A percentile compares a stretch with the other conserved stretches of the same genome.
Conservation (phyloP, 2,329 filamentous ascomycete genomes). For the Exophiala sp. region DNA sequence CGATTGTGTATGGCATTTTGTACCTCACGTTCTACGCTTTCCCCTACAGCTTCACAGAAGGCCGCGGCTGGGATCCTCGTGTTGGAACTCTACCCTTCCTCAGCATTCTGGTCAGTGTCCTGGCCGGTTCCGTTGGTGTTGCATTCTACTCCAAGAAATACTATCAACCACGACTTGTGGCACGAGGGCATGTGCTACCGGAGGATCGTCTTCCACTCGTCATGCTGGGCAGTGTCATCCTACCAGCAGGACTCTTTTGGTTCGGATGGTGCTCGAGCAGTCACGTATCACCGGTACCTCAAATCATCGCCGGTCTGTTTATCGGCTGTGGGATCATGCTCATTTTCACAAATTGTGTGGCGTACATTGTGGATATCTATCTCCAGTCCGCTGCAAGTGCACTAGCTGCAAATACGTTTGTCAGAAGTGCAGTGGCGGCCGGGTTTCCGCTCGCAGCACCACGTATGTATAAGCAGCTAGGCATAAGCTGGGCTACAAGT, state of each 20-base stretch:
- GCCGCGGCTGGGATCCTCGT: constrained; percentile 72
- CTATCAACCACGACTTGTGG: constrained; percentile 70
- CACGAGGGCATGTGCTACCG: constrained; percentile 65
- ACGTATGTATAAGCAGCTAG: constrained; percentile 37
- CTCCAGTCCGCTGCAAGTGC: constrained; percentile 23
- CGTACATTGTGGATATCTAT: constrained; percentile 34
- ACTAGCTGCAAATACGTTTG: constrained; percentile 23
- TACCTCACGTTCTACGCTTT: constrained; percentile 92
- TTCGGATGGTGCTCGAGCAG: constrained; percentile 60
- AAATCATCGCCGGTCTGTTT: constrained; percentile 71
- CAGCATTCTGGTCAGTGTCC: constrained; percentile 60
- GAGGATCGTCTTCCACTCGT: constrained; percentile 62
- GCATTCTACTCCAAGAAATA: constrained; percentile 61
- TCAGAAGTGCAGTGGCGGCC: constrained; percentile 21
- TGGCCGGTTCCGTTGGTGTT: constrained; percentile 60
- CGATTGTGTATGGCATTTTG: constrained; percentile 78
- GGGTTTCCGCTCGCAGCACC: constrained; percentile 29
- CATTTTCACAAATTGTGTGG: constrained; percentile 61
- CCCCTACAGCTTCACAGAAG: constrained; percentile 72
- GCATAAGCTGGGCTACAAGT: constrained; percentile 38
- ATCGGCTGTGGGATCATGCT: constrained; percentile 74
- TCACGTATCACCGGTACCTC: constrained; percentile 62
- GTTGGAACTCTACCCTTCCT: constrained; percentile 73
- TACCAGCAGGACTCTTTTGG: constrained; percentile 53
- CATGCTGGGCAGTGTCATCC: constrained; percentile 50